Percentiles rank a stretch among this genome's conserved stretches.
Conservation (phyloP, 1,139 yeast genomes). For the Pichia sp. region DNA sequence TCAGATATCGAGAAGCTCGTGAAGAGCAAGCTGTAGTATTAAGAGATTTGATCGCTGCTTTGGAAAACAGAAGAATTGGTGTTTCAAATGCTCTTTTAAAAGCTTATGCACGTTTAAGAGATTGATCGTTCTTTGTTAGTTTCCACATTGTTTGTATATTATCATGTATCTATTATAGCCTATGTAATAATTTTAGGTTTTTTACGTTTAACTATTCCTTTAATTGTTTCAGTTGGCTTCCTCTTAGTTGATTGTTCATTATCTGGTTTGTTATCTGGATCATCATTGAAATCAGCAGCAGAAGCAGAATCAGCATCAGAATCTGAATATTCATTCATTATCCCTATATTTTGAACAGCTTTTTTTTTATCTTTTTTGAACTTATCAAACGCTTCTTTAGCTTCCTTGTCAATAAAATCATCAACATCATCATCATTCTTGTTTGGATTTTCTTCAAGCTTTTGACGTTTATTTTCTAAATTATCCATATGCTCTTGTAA, state of each 20-base stretch:
- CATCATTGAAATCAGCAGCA: slow-evolving; percentile 10
- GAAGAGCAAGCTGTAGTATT: slow-evolving; percentile 83
- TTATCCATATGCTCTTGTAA: slow-evolving; percentile 42
- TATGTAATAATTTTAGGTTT: slow-evolving; percentile 9
- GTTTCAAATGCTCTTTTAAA: slow-evolving; percentile 72
- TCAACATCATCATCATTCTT: slow-evolving; percentile 16
- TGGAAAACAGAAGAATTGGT: slow-evolving; percentile 79
- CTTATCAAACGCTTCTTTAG: slow-evolving; percentile 36
- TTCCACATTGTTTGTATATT: background rate
- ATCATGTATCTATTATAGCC: slow-evolving; percentile 1
- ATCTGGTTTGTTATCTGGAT: slow-evolving; percentile 1
- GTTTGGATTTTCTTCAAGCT: slow-evolving; percentile 6
- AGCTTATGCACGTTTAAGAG: slow-evolving; percentile 70
- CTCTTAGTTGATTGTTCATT: slow-evolving; percentile 1
- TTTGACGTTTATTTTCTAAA: slow-evolving; percentile 27
- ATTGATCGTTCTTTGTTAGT: slow-evolving; percentile 17
- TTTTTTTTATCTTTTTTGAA: slow-evolving; percentile 19
- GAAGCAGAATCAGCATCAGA: slow-evolving; percentile 2
- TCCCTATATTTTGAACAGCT: background rate
- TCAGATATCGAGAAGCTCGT: slow-evolving; percentile 79
- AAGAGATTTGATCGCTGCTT: slow-evolving; percentile 74
- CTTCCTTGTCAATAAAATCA: slow-evolving; percentile 28
- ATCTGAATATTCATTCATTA: slow-evolving; percentile 7
- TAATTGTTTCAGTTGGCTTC: background rate
- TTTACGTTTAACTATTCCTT: slow-evolving; percentile 7